Conservation (phyloP, 306 rosid genomes). For the Quercus suber region DNA sequence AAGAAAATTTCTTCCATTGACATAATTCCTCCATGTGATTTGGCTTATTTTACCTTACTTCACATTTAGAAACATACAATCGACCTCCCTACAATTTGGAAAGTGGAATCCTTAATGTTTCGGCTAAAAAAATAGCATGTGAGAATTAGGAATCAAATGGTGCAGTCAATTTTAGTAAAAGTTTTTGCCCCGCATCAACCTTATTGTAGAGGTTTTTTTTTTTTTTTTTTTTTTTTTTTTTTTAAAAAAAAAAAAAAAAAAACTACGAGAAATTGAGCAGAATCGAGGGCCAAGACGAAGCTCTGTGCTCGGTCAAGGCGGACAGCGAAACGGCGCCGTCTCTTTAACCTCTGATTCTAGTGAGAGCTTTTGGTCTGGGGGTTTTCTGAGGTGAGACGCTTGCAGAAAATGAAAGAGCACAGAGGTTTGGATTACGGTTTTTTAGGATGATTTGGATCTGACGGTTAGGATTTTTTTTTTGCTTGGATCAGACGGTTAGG, state of each 20-base stretch:
- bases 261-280: background rate
- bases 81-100: too few relatives aligned
- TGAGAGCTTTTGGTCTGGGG: background rate
- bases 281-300: constrained; percentile 79
- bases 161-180: too few relatives aligned
- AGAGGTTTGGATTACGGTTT: background rate
- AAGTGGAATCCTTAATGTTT: too few relatives aligned
- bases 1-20: too few relatives aligned
- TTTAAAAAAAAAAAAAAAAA: background rate
- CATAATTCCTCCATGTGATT: too few relatives aligned
- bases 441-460: background rate
- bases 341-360: constrained; percentile 53
- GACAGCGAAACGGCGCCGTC: constrained; percentile 64
- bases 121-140: too few relatives aligned
- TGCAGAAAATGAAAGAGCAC: background rate
- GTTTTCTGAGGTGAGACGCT: background rate
- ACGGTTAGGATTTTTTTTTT: constrained; percentile 1
- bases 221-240: too few relatives aligned
- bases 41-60: too few relatives aligned
- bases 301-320: constrained; percentile 52
- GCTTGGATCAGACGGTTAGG: background rate
- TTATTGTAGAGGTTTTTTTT: too few relatives aligned
- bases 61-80: too few relatives aligned
- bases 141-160: too few relatives aligned
- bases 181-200: too few relatives aligned